Evolutionary conservation across 305 asterid species (phyloP), one percentile per base, ranked within the genome.

Genomic region (Fraxinus albicans): DNA sequence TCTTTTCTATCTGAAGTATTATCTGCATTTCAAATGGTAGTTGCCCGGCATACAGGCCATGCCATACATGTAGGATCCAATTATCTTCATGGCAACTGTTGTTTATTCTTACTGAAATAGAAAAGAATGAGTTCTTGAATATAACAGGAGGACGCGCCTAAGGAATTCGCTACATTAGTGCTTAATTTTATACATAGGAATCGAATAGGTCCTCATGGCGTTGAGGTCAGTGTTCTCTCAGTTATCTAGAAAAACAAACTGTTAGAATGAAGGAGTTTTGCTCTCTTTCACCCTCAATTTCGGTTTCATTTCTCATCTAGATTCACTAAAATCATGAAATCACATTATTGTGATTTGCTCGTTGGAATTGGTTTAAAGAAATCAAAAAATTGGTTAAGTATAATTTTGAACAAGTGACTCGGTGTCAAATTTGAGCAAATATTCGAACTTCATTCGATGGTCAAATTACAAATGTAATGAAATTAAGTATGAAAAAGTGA

Each of bases 71-170:
- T 95, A 55, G 82, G 29, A 42, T 79, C 78, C 75, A 7, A 10
- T 47, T 78, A 17, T 36, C 82, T 50, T 36, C 3, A 2, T 72
- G 25, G 29, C 47, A 33, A 84, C 33, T 34, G 10, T 44, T 35
- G 25, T 25, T 0, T 44, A 25, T 40, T 65, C 77, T 1, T 17
- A 42, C 47, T 80, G 73, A 19, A 34, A 34, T 83, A 31, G 27
- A 73, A 29, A 29, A 8, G 23, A 42, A 82, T 77, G 77, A 80
- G 81, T 73, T 60, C 63, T 77, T 74, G 82, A 82, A 44, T 55
- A 79, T 74, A 85, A 76, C 90, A 94, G 98, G 99, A 96, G 90
- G 99, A 96, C 82, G 94, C 87, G 17, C 98, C 98, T 25, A 95
- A 94, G 82, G 99, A 96, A 86, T 93, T 94, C 79, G 88, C 97